phyloP scores from a whole-genome alignment of 164 flowering plant species.

The Brasenia schreberi region DNA sequence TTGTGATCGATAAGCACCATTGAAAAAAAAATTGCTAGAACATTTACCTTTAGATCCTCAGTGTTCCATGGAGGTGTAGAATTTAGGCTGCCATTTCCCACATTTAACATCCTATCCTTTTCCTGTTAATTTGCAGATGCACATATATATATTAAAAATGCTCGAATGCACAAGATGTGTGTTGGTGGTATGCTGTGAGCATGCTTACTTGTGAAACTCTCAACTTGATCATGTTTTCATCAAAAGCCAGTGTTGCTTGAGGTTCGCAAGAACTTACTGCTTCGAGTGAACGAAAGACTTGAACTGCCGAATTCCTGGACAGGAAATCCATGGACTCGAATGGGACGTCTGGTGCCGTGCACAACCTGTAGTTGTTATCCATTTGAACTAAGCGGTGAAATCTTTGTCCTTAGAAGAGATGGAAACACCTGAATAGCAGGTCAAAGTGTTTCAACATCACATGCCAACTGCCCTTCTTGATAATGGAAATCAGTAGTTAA shows the following conservation, averaged over 20 bases:
- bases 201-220: constrained; percentile 27
- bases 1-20: background rate
- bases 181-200: background rate
- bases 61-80: constrained; percentile 71
- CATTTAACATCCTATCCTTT: constrained; percentile 27
- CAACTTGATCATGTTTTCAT: constrained; percentile 17
- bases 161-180: background rate
- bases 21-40: background rate
- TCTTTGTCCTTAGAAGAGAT: background rate
- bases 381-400: background rate
- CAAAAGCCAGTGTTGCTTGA: constrained; percentile 14
- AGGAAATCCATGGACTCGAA: constrained; percentile 78
- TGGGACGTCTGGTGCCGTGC: constrained; percentile 39
- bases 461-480: background rate
- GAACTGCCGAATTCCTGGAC: constrained; percentile 60
- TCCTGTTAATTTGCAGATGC: constrained; percentile 1
- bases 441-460: background rate
- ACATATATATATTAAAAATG: too few relatives aligned
- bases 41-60: constrained; percentile 66
- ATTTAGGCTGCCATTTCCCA: constrained; percentile 31
- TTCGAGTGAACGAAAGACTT: constrained; percentile 43
- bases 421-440: background rate
- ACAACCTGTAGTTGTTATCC: background rate
- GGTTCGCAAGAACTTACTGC: background rate
- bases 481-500: background rate